Evolutionary conservation across 495 filamentous ascomycete genomes (phyloP), one percentile per base, ranked within the genome.

Genomic region (Daldinia concentrica): DNA sequence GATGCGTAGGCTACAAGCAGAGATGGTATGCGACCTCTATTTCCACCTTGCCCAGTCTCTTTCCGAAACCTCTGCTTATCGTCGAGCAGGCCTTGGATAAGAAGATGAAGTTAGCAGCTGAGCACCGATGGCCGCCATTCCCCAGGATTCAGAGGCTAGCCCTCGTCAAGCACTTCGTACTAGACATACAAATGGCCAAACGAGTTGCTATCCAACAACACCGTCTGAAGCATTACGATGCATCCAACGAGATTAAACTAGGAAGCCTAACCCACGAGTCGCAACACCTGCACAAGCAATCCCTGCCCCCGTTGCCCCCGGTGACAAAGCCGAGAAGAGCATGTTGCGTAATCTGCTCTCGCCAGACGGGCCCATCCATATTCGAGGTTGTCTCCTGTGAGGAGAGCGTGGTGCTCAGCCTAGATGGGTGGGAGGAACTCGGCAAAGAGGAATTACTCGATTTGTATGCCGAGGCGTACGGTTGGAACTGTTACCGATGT

Each of bases 351-450:
- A 73, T 73, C 19, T 73, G 70, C 41, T 65, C 70, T 17, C 70
- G 70, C 24, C 56, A 58, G 1, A 68, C 65, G 4, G 65, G 64
- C 8, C 70, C 70, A 7, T 73, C 70, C 4, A 73, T 73, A 54
- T 73, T 73, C 50, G 70, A 73, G 19, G 65, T 73, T 14, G 70
- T 73, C 22, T 36, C 64, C 22, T 73, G 70, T 26, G 65, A 73
- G 17, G 70, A 73, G 48, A 73, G 70, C 51, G 70, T 73, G 26
- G 70, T 73, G 24, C 34, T 68, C n/a, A 62, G 70, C 54, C 45
- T 73, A 15, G 65, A 73, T 0, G 70, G 60, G 6, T 73, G 70
- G 70, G 45, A 73, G 51, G 39, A 65, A 0, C 59, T 73, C 12
- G 48, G 12, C 6, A 65, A 65, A 11, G 70, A 65, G 15, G 70